A percentile compares a stretch with the other conserved stretches of the same genome.
Conservation (phyloP, 2,329 filamentous ascomycete genomes). For the Apiospora aurea region DNA sequence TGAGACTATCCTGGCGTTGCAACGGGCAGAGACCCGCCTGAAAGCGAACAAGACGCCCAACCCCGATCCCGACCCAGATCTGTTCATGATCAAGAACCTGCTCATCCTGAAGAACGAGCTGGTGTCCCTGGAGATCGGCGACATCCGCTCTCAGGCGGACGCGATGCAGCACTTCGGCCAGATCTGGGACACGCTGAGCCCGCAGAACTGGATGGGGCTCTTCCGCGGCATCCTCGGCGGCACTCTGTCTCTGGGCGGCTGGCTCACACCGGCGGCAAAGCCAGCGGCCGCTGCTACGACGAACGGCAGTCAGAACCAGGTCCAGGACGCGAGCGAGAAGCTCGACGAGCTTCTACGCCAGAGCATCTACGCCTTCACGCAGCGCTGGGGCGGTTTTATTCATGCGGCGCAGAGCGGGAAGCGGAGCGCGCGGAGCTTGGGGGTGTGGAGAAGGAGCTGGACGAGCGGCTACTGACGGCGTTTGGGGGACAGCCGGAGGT, state of each 20-base stretch:
- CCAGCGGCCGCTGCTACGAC: conserved; percentile 27
- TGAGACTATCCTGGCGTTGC: conserved; percentile 84
- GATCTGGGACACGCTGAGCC: conserved; percentile 70
- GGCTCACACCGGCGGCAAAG: conserved; percentile 36
- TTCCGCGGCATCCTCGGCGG: conserved; percentile 65
- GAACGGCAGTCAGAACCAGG: conserved; percentile 25
- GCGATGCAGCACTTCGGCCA: conserved; percentile 68
- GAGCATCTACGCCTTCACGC: conserved; percentile 69
- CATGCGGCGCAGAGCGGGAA: conserved; percentile 57
- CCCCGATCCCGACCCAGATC: conserved; percentile 74
- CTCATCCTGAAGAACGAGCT: conserved; percentile 96
- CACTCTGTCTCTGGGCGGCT: conserved; percentile 50
- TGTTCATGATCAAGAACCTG: conserved; percentile 95
- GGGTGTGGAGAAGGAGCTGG: conserved; percentile 62
- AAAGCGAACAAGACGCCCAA: conserved; percentile 62
- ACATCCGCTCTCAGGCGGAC: conserved; percentile 60
- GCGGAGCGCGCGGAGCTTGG: conserved; percentile 57
- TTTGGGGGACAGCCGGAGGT: conserved; percentile 68
- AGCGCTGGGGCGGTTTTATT: conserved; percentile 61
- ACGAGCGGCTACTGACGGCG: conserved; percentile 61
- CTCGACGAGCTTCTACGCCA: conserved; percentile 68
- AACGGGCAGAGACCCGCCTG: conserved; percentile 77
- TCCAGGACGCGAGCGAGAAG: conserved; percentile 69
- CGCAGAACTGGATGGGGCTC: conserved; percentile 64
- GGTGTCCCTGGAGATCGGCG: conserved; percentile 91